A percentile compares a stretch with the other conserved stretches of the same genome.
Evolutionary conservation across 1,139 yeast genomes (phyloP).

Genomic region (Debaryomyces nepalensis): DNA sequence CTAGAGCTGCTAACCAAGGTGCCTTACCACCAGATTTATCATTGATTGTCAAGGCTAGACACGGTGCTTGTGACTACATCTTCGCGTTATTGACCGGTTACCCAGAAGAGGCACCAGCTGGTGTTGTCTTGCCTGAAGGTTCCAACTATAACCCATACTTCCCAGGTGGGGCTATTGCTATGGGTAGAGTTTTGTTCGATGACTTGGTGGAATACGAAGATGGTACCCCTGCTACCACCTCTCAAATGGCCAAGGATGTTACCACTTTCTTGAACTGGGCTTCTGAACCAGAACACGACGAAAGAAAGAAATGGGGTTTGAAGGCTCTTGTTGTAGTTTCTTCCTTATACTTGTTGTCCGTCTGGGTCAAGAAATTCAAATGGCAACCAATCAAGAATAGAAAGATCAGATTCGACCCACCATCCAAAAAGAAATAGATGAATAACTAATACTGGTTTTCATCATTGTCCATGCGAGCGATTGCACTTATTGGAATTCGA

Average conservation of each 20-base stretch:
- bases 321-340: conserved; percentile 86
- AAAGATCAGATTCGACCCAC: conserved; percentile 92
- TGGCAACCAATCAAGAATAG: conserved; percentile 97
- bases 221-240: conserved; percentile 97
- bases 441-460: conserved; percentile 5
- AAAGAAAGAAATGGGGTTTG: conserved; percentile 95
- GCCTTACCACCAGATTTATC: conserved; percentile 98
- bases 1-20: conserved; percentile 99
- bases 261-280: conserved; percentile 97
- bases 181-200: conserved; percentile 98
- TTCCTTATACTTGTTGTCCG: conserved; percentile 76
- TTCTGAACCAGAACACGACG: conserved; percentile 98
- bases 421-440: conserved; percentile 55
- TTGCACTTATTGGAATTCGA: conserved; percentile 8
- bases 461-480: conserved; percentile 5
- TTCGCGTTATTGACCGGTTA: conserved; percentile 95
- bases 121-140: conserved; percentile 90
- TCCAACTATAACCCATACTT: conserved; percentile 98
- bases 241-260: conserved; percentile 99
- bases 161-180: conserved; percentile 99
- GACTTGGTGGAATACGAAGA: conserved; percentile 98
- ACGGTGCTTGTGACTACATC: conserved; percentile 96
- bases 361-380: conserved; percentile 97
- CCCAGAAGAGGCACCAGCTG: conserved; percentile 99
- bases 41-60: conserved; percentile 97